Evolutionary conservation across 2,329 filamentous ascomycete genomes (phyloP), one percentile per base, ranked within the genome.

Genomic region (Pseudogymnoascus sp.): DNA sequence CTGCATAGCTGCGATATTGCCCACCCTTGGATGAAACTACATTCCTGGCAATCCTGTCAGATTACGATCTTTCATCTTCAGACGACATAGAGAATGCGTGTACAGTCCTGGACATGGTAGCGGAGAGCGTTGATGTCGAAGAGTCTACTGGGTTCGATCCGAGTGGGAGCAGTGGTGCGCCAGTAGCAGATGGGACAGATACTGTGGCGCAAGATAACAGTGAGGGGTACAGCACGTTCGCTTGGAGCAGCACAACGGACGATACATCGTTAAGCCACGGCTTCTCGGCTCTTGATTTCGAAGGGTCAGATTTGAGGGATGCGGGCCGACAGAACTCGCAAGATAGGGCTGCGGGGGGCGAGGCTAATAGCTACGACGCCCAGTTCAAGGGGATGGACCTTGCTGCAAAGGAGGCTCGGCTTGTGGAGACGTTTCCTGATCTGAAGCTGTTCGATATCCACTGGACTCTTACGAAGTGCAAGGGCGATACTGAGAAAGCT

Each of bases 61-160:
- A 97, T 70, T 90, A 85, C 73, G 83, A 92, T 68, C 76, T 92
- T 16, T 72, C 75, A 2, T 73, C 84, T 21, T 68, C 80, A 0
- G 72, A 75, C 0, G 77, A 86, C 43, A 77, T 86, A 33, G 70
- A 80, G 2, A 75, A 78, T 8, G 84, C 87, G 2, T 81, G 82
- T 31, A 71, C 76, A n/a, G 80, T 82, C 0, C 78, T 97, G 1
- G 79, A 88, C n/a, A 73, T 76, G 1, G 75, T 97, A 12, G 88
- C 88, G 60, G 77, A 83, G 31, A 78, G 82, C 63, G 91, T 89
- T 0, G 72, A 78, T 0, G 75, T 77, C 1, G 88, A 94, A 71
- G 90, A 94, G 70, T 82, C 85, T 14, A 86, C 84, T 8, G 86
- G 86, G 0, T 96, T 96, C 70, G 91, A 94, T 67, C 84, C 90